phyloP scores from a whole-genome alignment of 495 filamentous ascomycete species.

The Parathielavia hyrcaniae region DNA sequence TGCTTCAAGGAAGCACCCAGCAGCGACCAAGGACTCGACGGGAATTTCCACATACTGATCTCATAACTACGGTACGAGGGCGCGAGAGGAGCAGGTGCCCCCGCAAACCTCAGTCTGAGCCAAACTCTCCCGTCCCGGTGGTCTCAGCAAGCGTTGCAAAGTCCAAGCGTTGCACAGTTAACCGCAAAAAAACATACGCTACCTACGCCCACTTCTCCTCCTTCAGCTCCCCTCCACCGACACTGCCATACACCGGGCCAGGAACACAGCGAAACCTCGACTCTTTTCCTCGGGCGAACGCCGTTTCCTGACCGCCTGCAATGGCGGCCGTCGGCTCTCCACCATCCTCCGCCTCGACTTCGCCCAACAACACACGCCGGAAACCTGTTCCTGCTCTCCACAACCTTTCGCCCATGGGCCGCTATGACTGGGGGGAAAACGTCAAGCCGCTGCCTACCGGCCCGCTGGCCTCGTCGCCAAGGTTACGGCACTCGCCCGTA shows the following conservation, averaged over 20 bases:
- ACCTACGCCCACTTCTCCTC: background rate
- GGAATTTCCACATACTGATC: background rate
- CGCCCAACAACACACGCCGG: slow-evolving; percentile 37
- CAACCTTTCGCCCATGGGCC: slow-evolving; percentile 30
- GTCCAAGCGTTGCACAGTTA: background rate
- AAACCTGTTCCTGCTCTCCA: slow-evolving; percentile 36
- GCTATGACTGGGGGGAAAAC: slow-evolving; percentile 34
- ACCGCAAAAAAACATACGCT: background rate
- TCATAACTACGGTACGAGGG: background rate
- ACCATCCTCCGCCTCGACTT: slow-evolving; percentile 30
- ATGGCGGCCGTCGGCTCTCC: slow-evolving; percentile 44
- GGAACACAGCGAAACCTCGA: slow-evolving; percentile 13
- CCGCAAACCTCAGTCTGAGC: background rate
- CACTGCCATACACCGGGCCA: background rate
- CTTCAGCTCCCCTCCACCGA: too few species aligned
- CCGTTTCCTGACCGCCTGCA: slow-evolving; percentile 21
- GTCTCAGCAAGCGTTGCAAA: too few species aligned
- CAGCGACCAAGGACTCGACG: background rate
- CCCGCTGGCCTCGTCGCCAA: slow-evolving; percentile 31
- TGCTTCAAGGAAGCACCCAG: background rate
- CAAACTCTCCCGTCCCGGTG: too few species aligned
- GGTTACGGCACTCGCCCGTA: slow-evolving; percentile 35
- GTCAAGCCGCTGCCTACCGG: slow-evolving; percentile 31
- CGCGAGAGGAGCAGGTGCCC: background rate
- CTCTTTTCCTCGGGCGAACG: slow-evolving; percentile 10